Base-by-base conservation (phyloP, 768 basidiomycete species). In the Zangia roseola region DNA sequence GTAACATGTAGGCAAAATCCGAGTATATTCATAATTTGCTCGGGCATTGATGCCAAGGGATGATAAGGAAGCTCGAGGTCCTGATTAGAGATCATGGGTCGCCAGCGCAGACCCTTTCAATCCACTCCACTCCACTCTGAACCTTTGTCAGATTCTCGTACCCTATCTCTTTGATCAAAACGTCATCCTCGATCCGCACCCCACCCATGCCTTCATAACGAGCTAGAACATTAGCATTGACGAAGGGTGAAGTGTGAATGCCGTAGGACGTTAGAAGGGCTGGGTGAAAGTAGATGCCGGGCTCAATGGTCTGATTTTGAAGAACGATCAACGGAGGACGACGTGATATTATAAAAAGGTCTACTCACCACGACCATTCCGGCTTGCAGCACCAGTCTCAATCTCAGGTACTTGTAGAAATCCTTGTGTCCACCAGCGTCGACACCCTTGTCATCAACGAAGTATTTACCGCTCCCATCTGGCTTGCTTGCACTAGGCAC, bases 141-240 rank as follows among this genome's bases (percentile, higher is more conserved):
- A 91, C 88, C 7, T 84, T 87, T 0, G 95, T 97, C 53, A 97
- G 61, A 69, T 94, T 95, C 71, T 92, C 84, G 57, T 77, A 81
- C 7, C 90, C 90, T 12, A 76, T 74, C 49, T 74, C 67, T 10
- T 83, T 91, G 53, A 99, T 83, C 7, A 90, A 68, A 4, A 97
- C 79, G 24, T 88, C 92, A 64, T 98, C 95, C 67, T 98, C 95
- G 54, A 98, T 94, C 43, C 94, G 73, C 2, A 98, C 88, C 0
- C 94, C 95, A 13, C 95, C 95, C 20, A 97, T 89, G 28, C 71
- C 69, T 59, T 90, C 84, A 60, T 93, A 97, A 30, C 49, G 53
- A 30, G 62, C 52, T 16, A 64, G 64, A 17, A 57, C 40, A 0
- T 53, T 47, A 0, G 40, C 34, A 17, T 64, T 45, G 54, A 97